Conservation (phyloP, 2,329 filamentous ascomycete species). For the Trichoderma simmonsii region DNA sequence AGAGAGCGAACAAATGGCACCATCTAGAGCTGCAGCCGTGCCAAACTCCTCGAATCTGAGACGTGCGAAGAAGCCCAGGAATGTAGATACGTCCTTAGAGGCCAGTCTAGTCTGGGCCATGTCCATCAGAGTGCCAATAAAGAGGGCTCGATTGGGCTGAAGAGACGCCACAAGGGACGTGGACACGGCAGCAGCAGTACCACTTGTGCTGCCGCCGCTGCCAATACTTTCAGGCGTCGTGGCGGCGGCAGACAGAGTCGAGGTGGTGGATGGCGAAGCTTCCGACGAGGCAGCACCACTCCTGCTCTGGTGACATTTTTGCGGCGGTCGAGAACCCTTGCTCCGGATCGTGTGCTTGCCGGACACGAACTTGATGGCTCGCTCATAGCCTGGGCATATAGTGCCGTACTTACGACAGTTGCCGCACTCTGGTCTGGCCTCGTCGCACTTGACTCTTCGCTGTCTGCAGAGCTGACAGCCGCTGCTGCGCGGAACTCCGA, state of each 20-base stretch:
- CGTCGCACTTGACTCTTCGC: conserved; percentile 46
- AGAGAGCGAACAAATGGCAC: conserved; percentile 37
- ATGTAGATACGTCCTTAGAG: conserved; percentile 22
- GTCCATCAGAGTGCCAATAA: conserved; percentile 33
- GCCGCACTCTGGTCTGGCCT: conserved; percentile 39
- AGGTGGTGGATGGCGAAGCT: conserved; percentile 24
- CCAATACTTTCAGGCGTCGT: background rate
- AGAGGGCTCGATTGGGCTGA: conserved; percentile 28
- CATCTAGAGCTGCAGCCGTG: conserved; percentile 36
- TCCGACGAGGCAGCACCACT: conserved; percentile 20
- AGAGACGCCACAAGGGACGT: conserved; percentile 19
- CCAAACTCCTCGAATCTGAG: conserved; percentile 32
- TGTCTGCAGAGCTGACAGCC: conserved; percentile 40
- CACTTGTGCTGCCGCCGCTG: background rate
- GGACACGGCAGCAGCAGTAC: conserved; percentile 9
- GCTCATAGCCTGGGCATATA: conserved; percentile 40
- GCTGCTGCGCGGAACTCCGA: conserved; percentile 38
- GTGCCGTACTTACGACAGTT: conserved; percentile 40
- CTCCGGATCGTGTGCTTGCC: conserved; percentile 39
- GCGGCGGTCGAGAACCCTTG: conserved; percentile 23
- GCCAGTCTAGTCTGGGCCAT: conserved; percentile 22
- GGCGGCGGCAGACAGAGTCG: background rate
- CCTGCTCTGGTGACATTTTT: conserved; percentile 3
- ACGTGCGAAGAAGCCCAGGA: conserved; percentile 30
- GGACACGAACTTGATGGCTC: conserved; percentile 38